phyloP scores from a whole-genome alignment of 192 early-diverging fungal species.

The Backusella morwellensis region DNA sequence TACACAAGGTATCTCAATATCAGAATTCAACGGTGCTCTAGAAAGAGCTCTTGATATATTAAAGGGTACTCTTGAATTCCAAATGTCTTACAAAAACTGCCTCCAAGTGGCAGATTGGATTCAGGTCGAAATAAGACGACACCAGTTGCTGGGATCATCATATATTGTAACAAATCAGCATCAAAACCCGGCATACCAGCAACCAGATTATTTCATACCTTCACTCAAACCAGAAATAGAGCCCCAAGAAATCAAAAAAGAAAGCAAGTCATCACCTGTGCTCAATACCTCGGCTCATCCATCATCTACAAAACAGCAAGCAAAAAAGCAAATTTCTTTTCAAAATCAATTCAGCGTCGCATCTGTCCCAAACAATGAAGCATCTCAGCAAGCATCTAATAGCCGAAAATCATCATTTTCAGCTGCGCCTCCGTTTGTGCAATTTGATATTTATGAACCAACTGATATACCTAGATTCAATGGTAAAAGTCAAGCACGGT shows the following conservation, averaged over 20 bases:
- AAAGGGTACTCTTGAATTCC: conserved; percentile 24
- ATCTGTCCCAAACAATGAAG: not conserved
- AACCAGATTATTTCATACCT: not conserved
- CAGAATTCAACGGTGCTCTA: conserved; percentile 19
- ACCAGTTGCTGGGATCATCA: conserved; percentile 1
- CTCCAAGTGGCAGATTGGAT: conserved; percentile 32
- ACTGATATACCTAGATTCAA: conserved; percentile 1
- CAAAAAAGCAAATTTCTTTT: conserved; percentile 14
- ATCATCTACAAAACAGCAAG: conserved; percentile 8
- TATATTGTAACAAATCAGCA: not conserved
- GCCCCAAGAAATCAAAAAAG: not conserved
- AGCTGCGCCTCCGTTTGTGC: conserved; percentile 17
- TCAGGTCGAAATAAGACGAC: conserved; percentile 26
- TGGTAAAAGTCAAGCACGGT: conserved; percentile 27
- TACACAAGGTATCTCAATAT: conserved; percentile 13
- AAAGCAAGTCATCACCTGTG: not conserved
- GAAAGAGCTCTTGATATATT: conserved; percentile 19
- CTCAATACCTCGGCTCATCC: not conserved
- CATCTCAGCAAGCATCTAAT: not conserved
- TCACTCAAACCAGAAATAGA: not conserved
- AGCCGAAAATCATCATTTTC: conserved; percentile 18
- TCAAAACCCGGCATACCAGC: not conserved
- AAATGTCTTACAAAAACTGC: conserved; percentile 22
- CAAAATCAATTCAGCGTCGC: conserved; percentile 25
- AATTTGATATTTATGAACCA: conserved; percentile 13